phyloP scores from a whole-genome alignment of 192 early-diverging fungal species.

The Obelidium mucronatum region DNA sequence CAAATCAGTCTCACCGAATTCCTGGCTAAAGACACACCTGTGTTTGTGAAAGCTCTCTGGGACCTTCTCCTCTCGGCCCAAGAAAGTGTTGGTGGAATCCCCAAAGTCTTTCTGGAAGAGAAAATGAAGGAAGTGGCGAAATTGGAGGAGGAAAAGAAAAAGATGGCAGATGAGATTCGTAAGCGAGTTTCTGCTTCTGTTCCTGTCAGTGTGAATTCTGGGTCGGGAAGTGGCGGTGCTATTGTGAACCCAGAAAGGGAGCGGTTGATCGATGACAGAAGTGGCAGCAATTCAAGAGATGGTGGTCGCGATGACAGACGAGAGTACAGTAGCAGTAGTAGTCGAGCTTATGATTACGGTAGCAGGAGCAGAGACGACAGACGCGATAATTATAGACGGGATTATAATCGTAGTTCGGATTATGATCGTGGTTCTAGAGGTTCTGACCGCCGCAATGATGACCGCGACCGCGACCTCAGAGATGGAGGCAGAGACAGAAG shows the following conservation, averaged over 20 bases:
- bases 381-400: conserved; percentile 29
- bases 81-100: conserved; percentile 80
- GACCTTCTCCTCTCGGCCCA: conserved; percentile 90
- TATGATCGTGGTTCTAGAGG: conserved; percentile 22
- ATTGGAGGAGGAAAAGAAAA: conserved; percentile 25
- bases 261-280: background rate
- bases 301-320: conserved; percentile 1
- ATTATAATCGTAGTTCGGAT: conserved; percentile 27
- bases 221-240: background rate
- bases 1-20: conserved; percentile 97
- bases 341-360: background rate
- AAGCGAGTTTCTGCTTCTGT: background rate
- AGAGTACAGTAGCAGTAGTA: background rate
- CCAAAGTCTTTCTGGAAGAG: conserved; percentile 79
- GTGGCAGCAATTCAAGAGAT: background rate
- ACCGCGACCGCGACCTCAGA: conserved; percentile 18
- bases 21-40: conserved; percentile 73
- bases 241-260: background rate
- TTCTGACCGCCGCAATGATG: conserved; percentile 34
- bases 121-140: conserved; percentile 82
- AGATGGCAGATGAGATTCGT: conserved; percentile 10
- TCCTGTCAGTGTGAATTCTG: background rate
- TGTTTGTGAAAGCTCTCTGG: conserved; percentile 92
- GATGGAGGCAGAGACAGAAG: conserved; percentile 41
- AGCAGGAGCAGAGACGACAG: conserved; percentile 10